phyloP scores from a whole-genome alignment of 371 early-diverging fungal genomes.

The Batkoa obscura region DNA sequence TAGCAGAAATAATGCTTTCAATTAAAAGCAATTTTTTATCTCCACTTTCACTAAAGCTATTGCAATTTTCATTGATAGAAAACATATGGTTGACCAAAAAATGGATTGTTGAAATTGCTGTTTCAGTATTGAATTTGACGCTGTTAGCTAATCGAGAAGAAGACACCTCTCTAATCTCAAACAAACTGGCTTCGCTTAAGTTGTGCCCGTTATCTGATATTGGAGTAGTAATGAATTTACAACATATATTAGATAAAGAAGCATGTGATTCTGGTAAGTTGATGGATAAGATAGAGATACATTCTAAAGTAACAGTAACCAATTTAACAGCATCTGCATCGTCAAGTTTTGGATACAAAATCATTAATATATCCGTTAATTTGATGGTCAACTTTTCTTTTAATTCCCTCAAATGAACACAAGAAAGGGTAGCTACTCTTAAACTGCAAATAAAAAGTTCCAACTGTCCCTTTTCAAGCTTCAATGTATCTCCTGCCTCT shows the following conservation, averaged over 20 bases:
- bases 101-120: conserved; percentile 4
- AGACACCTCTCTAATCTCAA: conserved; percentile 1
- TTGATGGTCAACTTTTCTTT: background rate
- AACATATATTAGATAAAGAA: conserved; percentile 1
- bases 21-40: background rate
- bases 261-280: background rate
- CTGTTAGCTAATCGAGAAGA: conserved; percentile 1
- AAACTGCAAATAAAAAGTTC: background rate
- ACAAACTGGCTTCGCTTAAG: background rate
- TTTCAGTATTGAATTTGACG: conserved; percentile 1
- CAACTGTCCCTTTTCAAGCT: background rate
- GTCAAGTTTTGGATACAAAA: background rate
- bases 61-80: background rate
- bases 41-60: background rate
- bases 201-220: background rate
- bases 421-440: background rate
- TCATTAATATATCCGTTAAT: background rate
- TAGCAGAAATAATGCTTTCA: conserved; percentile 4
- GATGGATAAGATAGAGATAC: conserved; percentile 1
- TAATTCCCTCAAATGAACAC: background rate
- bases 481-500: background rate
- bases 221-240: conserved; percentile 1
- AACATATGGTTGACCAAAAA: conserved; percentile 4
- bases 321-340: background rate
- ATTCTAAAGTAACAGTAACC: background rate